Base-by-base conservation (phyloP, 352 stramenopile genomes). In the Phytophthora fragariaefolia region DNA sequence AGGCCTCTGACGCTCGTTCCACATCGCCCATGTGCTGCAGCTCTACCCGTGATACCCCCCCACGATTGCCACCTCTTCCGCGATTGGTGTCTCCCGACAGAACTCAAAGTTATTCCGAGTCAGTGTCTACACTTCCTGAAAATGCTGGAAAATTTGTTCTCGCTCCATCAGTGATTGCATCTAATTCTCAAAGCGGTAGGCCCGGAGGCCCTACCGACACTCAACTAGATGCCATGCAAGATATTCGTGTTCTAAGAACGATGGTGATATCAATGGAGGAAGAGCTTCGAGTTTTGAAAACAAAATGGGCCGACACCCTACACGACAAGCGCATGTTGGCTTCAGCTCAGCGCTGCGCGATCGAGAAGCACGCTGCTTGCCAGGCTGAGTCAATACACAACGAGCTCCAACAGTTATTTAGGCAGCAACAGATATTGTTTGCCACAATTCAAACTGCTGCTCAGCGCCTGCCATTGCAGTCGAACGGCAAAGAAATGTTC, bases 361-460 rank as follows among this genome's bases (percentile, higher is more conserved):
- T 73, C 57, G 43, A 66, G 61, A 52, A 76, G 64, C 20, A 68
- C 73, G 32, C 73, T 73, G 63, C 52, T n/a, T 38, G 58, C 66
- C 30, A 81, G 76, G 58, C 65, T 34, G 20, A 69, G 69, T 6
- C 27, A 2, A 63, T 43, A 15, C 56, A 76, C 28, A 65, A 17
- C 7, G 30, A 73, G 32, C 64, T 87, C 17, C 74, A 82, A 34
- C 50, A 74, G 24, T 50, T 79, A 18, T 49, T 82, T n/a, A 52
- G 82, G 3, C 65, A 80, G 42, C 77, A 86, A 42, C 80, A 89
- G 52, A 58, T 89, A 28, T 77, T 76, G 63, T 85, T 80, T 24
- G 69, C 80, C 9, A 75, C 71, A 20, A 42, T 87, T 30, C 74
- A 87, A 49, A 27, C 79, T 48, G 49, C 62, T 60, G 45, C 77